Evolutionary conservation across 495 filamentous ascomycete genomes (phyloP), one percentile per base, ranked within the genome.

Genomic region (Podospora anserina): DNA sequence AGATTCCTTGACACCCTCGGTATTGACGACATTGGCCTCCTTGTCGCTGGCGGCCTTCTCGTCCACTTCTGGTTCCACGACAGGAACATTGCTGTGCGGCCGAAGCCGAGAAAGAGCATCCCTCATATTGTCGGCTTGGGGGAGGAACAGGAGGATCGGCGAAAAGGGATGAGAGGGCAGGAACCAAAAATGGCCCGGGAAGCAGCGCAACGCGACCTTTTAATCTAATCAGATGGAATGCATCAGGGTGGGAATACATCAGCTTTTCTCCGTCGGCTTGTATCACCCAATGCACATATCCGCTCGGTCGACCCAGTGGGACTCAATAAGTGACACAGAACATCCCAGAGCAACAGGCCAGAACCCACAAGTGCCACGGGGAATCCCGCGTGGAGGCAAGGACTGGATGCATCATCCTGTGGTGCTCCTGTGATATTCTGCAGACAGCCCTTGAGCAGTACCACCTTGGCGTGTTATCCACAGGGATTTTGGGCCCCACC

Each of bases 21-120:
- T 53, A 27, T 61, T 27, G 44, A 61, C 61, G 18, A 64, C 63
- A 26, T 61, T 61, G 61, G 70, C 66, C 30, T 75, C 71, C 65
- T 75, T 73, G 69, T 75, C 73, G 58, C 57, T 65, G 13, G 70
- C 32, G 26, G 55, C 66, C 9, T 70, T 68, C 20, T 65, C 61
- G 32, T 39, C 27, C 4, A 61, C 26, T 55, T 71, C 65, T 7
- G 55, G 61, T 27, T 75, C 75, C 26, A 63, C 73, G 2, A 75
- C 68, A 1, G 72, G 73, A 5, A 54, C 70, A 58, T 58, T 58
- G 20, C 70, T 70, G 4, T 34, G 39, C 30, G 63, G 18, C 32
- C 64, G 49, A 20, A 72, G 23, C 69, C 69, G 61, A 58, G 63
- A 58, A 9, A 74, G 28, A 44, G 20, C 64, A 28, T 54, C 28